Conservation (phyloP, 371 early-diverging fungal genomes). For the Dipsacomyces acuminosporus region DNA sequence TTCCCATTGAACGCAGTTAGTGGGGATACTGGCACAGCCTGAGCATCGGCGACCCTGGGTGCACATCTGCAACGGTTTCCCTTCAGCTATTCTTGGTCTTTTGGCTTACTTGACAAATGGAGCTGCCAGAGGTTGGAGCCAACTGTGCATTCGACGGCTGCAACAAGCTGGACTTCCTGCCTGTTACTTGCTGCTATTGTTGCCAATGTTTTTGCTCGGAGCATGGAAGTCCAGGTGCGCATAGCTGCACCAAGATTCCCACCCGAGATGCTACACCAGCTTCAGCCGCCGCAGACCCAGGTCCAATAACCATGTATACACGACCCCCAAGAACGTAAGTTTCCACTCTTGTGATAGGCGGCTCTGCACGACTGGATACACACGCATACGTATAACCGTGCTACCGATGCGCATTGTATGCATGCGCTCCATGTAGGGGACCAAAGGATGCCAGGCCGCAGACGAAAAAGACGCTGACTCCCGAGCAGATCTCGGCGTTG, state of each 20-base stretch:
- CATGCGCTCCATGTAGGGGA: neutral
- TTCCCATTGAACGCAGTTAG: no score
- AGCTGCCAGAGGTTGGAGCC: slow-evolving; percentile 30
- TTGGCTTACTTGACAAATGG: slow-evolving; percentile 19
- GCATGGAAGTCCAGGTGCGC: slow-evolving; percentile 17
- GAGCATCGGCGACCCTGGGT: no score
- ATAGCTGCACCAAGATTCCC: slow-evolving; percentile 11
- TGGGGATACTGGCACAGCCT: no score
- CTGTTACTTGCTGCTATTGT: slow-evolving; percentile 16
- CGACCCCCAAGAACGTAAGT: slow-evolving; percentile 10
- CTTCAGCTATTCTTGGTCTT: no score
- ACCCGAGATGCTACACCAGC: neutral
- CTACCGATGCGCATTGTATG: no score
- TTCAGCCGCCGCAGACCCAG: neutral
- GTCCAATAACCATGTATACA: slow-evolving; percentile 20
- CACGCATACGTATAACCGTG: no score
- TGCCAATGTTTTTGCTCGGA: slow-evolving; percentile 16
- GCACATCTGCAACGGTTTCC: no score
- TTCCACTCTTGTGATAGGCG: neutral
- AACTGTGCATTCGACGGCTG: slow-evolving; percentile 23
- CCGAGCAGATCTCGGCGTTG: slow-evolving; percentile 22
- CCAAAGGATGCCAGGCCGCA: slow-evolving; percentile 6
- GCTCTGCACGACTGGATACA: no score
- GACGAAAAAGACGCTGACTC: slow-evolving; percentile 16
- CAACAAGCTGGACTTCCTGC: slow-evolving; percentile 27